Evolutionary conservation across 495 filamentous ascomycete species (phyloP).

Genomic region (Wilcoxina mikolae): DNA sequence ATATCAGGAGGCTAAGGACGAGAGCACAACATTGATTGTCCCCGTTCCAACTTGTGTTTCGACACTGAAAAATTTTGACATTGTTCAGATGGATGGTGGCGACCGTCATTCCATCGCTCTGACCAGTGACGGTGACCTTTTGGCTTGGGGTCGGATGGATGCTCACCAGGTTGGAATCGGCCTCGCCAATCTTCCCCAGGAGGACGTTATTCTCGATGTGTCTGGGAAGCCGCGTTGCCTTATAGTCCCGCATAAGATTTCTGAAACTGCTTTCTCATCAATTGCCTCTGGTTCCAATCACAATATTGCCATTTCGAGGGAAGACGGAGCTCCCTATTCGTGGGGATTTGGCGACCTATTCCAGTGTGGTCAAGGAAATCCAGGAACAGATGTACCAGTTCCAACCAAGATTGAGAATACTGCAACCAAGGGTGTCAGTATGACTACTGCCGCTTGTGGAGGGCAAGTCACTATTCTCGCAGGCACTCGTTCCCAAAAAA

Average conservation of each 20-base stretch:
- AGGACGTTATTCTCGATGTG: slow-evolving; percentile 44
- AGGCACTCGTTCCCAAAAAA: slow-evolving; percentile 20
- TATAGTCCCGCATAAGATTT: slow-evolving; percentile 19
- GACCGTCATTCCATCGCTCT: slow-evolving; percentile 52
- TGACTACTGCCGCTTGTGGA: slow-evolving; percentile 45
- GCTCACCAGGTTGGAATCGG: slow-evolving; percentile 46
- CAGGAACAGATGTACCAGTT: slow-evolving; percentile 39
- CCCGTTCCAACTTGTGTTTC: slow-evolving; percentile 45
- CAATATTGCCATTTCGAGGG: slow-evolving; percentile 42
- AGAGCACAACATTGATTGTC: slow-evolving; percentile 38
- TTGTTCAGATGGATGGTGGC: slow-evolving; percentile 48
- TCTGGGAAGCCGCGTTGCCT: slow-evolving; percentile 24
- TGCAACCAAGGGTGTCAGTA: slow-evolving; percentile 42
- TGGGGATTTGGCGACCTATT: slow-evolving; percentile 57
- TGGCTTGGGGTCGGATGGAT: slow-evolving; percentile 58
- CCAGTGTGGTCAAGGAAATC: slow-evolving; percentile 49
- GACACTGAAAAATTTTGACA: slow-evolving; percentile 39
- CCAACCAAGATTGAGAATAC: slow-evolving; percentile 50
- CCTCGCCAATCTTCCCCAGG: slow-evolving; percentile 35
- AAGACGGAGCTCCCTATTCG: slow-evolving; percentile 45
- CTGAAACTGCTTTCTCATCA: slow-evolving; percentile 27
- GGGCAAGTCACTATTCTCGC: slow-evolving; percentile 53
- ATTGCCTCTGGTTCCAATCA: slow-evolving; percentile 42
- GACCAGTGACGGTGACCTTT: slow-evolving; percentile 45
- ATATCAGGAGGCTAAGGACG: slow-evolving; percentile 50